Base-by-base conservation (phyloP, 768 basidiomycete genomes). In the Lactifluus piperatus region DNA sequence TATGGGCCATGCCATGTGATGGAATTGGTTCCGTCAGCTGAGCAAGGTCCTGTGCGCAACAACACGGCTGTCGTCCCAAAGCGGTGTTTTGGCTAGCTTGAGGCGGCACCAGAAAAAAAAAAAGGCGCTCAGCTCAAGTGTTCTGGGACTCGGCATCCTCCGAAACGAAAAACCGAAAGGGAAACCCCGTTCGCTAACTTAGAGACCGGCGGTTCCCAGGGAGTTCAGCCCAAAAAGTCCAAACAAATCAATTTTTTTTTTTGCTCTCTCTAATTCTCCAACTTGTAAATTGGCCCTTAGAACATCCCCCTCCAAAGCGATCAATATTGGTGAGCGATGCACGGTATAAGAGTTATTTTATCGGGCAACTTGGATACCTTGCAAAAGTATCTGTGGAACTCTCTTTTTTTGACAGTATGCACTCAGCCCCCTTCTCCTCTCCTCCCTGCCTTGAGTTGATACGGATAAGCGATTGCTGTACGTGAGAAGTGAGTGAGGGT, bases 151-250 rank as follows among this genome's bases (percentile, higher is more conserved):
- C 58, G 58, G 58, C 43, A 34, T 55, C 53, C 55, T 48, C 58
- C 58, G 58, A 55, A 18, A 39, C n/a, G 30, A 32, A 32, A 34
- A 9, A 32, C 29, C 26, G 34, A 50, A 44, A 16, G 11, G 54
- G 41, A 55, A 55, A 60, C 4, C 48, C 54, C 53, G 58, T 58
- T 53, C 37, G 57, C 49, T 27, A n/a, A 24, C 13, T 46, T n/a
- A 5, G n/a, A 56, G 2, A 8, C 46, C 24, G 36, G 43, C 46
- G 46, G 54, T 37, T 20, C 5, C 27, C 20, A 20, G 16, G 1
- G 2, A 14, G n/a, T 6, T n/a, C 6, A 5, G 3, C 44, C 26
- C 22, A 13, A 6, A 34, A 32, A 5, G 7, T 4, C 30, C 34
- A 0, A 3, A 34, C 34, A 8, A 34, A 13, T 11, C 34, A 9